Percentiles rank a stretch among this genome's conserved stretches.
These are phyloP conservation scores for Ogataea corticis DNA, from an alignment of 805 yeast genomes.

Conservation along the genomic window DNA sequence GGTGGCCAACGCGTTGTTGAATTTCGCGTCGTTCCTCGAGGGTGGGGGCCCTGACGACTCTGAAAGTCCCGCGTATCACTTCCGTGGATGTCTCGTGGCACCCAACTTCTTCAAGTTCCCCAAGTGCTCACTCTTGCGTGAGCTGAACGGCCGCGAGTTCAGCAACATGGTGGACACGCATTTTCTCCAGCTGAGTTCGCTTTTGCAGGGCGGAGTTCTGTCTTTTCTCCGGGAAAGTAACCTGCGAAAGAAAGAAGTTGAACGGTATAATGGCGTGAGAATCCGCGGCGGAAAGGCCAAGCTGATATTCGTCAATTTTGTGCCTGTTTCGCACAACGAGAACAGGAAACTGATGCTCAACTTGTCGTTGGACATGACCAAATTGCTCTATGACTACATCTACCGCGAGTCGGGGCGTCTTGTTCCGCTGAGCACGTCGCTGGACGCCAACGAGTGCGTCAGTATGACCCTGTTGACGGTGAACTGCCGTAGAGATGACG, in stretches of 20 bases:
- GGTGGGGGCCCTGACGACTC: slow-evolving; percentile 43
- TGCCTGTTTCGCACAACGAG: slow-evolving; percentile 25
- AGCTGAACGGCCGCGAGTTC: slow-evolving; percentile 31
- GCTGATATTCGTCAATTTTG: slow-evolving; percentile 33
- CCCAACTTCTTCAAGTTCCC: slow-evolving; percentile 53
- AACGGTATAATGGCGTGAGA: slow-evolving; percentile 21
- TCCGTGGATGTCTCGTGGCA: slow-evolving; percentile 66
- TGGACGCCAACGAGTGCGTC: slow-evolving; percentile 14
- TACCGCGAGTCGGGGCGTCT: slow-evolving; percentile 20
- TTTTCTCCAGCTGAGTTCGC: slow-evolving; percentile 26
- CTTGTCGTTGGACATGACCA: slow-evolving; percentile 22
- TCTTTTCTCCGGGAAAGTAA: slow-evolving; percentile 33
- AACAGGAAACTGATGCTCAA: slow-evolving; percentile 24
- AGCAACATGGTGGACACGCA: slow-evolving; percentile 27
- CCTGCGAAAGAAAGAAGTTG: slow-evolving; percentile 24
- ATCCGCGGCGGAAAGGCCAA: slow-evolving; percentile 31
- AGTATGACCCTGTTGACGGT: slow-evolving; percentile 31
- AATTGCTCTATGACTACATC: slow-evolving; percentile 20
- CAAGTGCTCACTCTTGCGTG: slow-evolving; percentile 29
- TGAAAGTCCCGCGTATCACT: slow-evolving; percentile 37
- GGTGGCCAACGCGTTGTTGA: slow-evolving; percentile 48
- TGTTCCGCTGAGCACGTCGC: slow-evolving; percentile 10
- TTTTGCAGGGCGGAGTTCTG: slow-evolving; percentile 33
- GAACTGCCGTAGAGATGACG: slow-evolving; percentile 25
- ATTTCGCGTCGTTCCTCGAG: slow-evolving; percentile 49